phyloP scores from a whole-genome alignment of 1,284 basidiomycete genomes.

The Rhodotorula sp. region DNA sequence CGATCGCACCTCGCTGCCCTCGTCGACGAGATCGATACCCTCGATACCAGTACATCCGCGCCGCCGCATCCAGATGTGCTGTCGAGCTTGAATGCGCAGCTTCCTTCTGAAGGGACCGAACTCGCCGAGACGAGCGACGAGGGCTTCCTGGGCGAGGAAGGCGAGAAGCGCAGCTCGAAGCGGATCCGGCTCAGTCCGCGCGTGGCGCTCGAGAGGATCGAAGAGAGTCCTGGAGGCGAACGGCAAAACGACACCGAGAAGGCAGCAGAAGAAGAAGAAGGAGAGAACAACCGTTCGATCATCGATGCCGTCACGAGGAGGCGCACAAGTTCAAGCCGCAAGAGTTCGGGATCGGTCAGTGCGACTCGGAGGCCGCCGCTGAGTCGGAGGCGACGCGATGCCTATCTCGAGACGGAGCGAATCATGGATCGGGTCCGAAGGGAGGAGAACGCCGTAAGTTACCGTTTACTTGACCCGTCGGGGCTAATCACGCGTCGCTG shows the following conservation, averaged over 20 bases:
- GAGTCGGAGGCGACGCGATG: no score
- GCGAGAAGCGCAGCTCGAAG: conserved; percentile 67
- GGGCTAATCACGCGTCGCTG: no score
- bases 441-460: no score
- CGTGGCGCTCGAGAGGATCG: neutral
- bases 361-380: neutral
- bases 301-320: neutral
- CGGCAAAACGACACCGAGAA: conserved; percentile 64
- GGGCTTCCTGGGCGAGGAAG: conserved; percentile 62
- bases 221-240: conserved; percentile 60
- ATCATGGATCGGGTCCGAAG: no score
- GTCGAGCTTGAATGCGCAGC: neutral
- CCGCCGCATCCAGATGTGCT: neutral
- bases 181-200: conserved; percentile 64
- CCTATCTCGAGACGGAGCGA: no score
- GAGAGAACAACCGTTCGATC: neutral
- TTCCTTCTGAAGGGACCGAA: neutral
- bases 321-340: neutral
- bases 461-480: no score
- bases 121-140: conserved; percentile 60
- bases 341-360: neutral
- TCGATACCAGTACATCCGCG: conserved; percentile 4
- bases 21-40: conserved; percentile 62
- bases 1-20: conserved; percentile 85
- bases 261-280: neutral